A percentile compares a stretch with the other conserved stretches of the same genome.
These are phyloP conservation scores for Tephrocybe sp. DNA, from an alignment of 768 basidiomycete genomes.

Conservation along the genomic window DNA sequence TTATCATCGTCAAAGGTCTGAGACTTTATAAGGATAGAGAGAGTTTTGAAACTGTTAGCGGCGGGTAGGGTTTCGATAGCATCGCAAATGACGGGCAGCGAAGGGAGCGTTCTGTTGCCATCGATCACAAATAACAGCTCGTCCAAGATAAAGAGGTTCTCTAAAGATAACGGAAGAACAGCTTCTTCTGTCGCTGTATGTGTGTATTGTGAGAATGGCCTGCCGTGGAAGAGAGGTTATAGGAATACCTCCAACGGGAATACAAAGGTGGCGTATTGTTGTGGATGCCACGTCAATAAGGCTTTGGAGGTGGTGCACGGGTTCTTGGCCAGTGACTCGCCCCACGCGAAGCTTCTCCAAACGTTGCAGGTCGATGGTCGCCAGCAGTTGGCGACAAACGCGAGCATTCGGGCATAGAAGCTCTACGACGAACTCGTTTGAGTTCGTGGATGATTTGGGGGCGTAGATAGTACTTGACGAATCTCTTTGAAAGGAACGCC, in stretches of 20 bases:
- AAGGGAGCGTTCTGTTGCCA: background rate
- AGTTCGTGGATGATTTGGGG: background rate
- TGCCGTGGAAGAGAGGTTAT: background rate
- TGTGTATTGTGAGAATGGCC: background rate
- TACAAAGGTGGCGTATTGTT: background rate
- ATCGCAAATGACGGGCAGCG: background rate
- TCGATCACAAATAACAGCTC: background rate
- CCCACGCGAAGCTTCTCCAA: background rate
- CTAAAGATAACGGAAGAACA: background rate
- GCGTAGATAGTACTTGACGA: background rate
- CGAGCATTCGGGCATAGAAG: background rate
- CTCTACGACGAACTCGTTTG: background rate
- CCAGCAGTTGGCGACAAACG: background rate
- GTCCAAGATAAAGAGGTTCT: background rate
- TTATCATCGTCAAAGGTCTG: background rate
- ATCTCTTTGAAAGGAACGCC: background rate
- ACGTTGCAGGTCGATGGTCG: background rate
- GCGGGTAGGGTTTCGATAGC: background rate
- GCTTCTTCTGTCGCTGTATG: background rate
- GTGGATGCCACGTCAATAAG: background rate
- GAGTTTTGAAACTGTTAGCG: background rate
- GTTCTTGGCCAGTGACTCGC: background rate
- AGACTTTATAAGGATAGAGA: background rate
- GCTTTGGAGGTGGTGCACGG: background rate
- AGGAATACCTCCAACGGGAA: background rate